phyloP scores from a whole-genome alignment of 177 flowering plant genomes.

The Vitis hybrid region DNA sequence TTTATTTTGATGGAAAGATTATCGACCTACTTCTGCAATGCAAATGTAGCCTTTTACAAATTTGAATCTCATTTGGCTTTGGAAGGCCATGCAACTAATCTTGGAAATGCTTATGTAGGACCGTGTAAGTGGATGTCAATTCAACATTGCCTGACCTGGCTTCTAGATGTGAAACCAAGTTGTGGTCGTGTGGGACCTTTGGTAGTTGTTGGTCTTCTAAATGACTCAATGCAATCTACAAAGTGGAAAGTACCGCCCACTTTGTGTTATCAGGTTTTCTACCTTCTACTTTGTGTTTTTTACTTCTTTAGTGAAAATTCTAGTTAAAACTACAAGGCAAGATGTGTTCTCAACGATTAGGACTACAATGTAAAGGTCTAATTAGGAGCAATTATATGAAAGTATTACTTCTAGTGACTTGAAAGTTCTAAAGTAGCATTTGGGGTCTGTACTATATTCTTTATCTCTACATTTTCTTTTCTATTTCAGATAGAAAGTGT shows the following conservation, averaged over 20 bases:
- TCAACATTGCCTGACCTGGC: constrained; percentile 45
- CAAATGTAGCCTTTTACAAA: no score
- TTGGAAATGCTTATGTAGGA: constrained; percentile 31
- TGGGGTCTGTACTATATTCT: no score
- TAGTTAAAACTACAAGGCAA: neutral
- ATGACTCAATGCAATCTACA: constrained; percentile 33
- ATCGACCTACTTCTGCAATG: no score
- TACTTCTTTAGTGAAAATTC: neutral
- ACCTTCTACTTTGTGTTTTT: neutral
- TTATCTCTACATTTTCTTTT: no score
- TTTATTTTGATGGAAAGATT: no score
- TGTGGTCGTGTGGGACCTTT: constrained; percentile 78
- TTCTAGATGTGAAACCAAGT: constrained; percentile 55
- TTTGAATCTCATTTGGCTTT: neutral
- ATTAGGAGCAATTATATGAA: no score
- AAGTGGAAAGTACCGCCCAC: constrained; percentile 37
- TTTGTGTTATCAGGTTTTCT: constrained; percentile 64
- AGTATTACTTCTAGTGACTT: no score
- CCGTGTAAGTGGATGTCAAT: constrained; percentile 60
- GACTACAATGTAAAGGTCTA: neutral
- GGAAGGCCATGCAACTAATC: constrained; percentile 1
- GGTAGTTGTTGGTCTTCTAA: constrained; percentile 57
- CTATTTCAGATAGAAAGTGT: no score
- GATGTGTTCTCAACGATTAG: neutral
- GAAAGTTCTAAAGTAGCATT: no score